Conservation (phyloP, 345 rosid genomes). For the Abelmoschus esculentus region DNA sequence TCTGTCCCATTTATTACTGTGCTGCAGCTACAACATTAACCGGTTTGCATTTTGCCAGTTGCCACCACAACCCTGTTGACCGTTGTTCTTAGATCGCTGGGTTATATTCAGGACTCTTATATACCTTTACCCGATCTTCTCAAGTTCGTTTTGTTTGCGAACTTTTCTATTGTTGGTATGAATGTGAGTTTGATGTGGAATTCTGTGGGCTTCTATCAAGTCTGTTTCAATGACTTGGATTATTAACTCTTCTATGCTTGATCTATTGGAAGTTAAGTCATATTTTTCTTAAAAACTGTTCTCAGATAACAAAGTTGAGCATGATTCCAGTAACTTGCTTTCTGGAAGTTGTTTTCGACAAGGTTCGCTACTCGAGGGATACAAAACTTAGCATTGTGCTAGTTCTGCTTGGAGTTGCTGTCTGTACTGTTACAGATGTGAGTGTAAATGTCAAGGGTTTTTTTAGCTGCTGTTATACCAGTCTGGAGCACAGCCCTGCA, state of each 20-base stretch:
- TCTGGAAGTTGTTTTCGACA: slow-evolving; percentile 87
- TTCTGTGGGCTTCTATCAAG: slow-evolving; percentile 99
- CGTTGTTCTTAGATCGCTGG: slow-evolving; percentile 63
- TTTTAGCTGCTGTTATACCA: slow-evolving; percentile 79
- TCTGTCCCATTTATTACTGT: slow-evolving; percentile 12
- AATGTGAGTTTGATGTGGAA: slow-evolving; percentile 99
- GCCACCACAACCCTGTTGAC: slow-evolving; percentile 86
- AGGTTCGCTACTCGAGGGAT: slow-evolving; percentile 89
- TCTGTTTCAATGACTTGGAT: slow-evolving; percentile 15
- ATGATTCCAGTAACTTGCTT: slow-evolving; percentile 98
- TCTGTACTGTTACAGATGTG: slow-evolving; percentile 97
- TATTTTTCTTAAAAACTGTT: slow-evolving; percentile 6
- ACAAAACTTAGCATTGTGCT: slow-evolving; percentile 89
- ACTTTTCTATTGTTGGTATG: slow-evolving; percentile 98
- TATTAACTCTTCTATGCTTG: not conserved
- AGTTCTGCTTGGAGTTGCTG: slow-evolving; percentile 94
- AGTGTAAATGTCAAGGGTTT: slow-evolving; percentile 93
- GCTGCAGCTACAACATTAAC: slow-evolving; percentile 94
- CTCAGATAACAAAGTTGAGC: slow-evolving; percentile 93
- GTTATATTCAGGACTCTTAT: slow-evolving; percentile 76
- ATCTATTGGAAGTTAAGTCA: slow-evolving; percentile 3
- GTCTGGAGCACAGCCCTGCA: slow-evolving; percentile 98
- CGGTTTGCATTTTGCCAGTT: slow-evolving; percentile 95
- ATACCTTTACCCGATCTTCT: slow-evolving; percentile 70
- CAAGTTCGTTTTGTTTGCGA: slow-evolving; percentile 83